Evolutionary conservation across 1,284 basidiomycete species (phyloP).

Genomic region (Apiotrichum veenhuisii): DNA sequence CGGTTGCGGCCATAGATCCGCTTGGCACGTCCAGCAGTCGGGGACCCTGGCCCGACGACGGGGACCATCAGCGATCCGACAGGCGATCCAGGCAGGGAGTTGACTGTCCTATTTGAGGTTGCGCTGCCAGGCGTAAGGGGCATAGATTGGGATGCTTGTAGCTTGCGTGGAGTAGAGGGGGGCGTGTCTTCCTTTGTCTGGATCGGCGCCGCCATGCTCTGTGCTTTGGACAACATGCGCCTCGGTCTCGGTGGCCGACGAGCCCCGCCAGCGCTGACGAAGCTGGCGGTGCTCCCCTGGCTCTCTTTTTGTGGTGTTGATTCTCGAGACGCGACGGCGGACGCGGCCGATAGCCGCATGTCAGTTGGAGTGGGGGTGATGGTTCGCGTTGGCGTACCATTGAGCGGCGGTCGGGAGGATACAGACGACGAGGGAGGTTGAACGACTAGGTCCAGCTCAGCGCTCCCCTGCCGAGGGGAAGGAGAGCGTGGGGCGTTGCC

Average conservation of each 20-base stretch:
- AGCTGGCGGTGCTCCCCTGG: slow-evolving; percentile 2
- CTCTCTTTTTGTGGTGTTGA: slow-evolving; percentile 3
- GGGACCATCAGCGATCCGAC: slow-evolving; percentile 10
- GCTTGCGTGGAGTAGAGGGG: slow-evolving; percentile 1
- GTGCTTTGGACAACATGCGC: slow-evolving; percentile 40
- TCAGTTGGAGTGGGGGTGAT: not conserved
- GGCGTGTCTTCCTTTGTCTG: not conserved
- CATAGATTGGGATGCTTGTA: slow-evolving; percentile 10
- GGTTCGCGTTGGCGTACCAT: not conserved
- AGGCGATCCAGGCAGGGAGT: slow-evolving; percentile 17
- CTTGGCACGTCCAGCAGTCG: slow-evolving; percentile 22
- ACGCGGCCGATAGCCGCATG: too few relatives aligned
- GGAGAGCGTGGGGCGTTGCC: not conserved
- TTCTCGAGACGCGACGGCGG: not conserved
- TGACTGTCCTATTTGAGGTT: not conserved
- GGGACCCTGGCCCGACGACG: not conserved
- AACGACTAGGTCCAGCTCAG: not conserved
- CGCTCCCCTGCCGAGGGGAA: not conserved
- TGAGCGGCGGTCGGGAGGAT: not conserved
- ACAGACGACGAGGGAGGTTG: not conserved
- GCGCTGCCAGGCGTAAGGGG: slow-evolving; percentile 15
- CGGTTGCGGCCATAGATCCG: slow-evolving; percentile 35
- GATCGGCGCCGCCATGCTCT: slow-evolving; percentile 29
- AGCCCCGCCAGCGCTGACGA: not conserved
- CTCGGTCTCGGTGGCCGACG: slow-evolving; percentile 20